phyloP scores from a whole-genome alignment of 2,329 filamentous ascomycete genomes.

The Clarireedia hainanense region DNA sequence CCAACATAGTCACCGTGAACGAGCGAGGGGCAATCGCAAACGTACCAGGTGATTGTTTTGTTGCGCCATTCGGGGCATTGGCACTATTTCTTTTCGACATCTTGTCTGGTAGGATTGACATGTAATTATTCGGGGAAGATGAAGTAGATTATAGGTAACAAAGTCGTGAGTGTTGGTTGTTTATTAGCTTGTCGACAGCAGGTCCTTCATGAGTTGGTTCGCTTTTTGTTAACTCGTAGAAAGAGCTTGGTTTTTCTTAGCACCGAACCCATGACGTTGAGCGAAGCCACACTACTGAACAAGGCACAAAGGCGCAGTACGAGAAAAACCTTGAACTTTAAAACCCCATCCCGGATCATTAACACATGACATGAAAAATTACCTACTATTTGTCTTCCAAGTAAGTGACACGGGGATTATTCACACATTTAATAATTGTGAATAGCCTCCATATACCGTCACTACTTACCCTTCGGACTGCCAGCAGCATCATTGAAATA shows the following conservation, averaged over 20 bases:
- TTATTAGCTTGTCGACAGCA: too few relatives aligned
- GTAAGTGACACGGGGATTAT: too few relatives aligned
- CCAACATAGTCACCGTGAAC: not conserved
- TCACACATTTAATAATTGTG: too few relatives aligned
- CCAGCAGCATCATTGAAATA: not conserved
- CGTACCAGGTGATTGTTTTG: slow-evolving; percentile 41
- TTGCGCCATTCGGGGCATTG: slow-evolving; percentile 40
- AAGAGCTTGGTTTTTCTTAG: slow-evolving; percentile 7
- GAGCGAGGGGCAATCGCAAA: slow-evolving; percentile 8
- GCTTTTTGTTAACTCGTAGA: not conserved
- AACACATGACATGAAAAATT: too few relatives aligned
- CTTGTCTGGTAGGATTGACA: not conserved
- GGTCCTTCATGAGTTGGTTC: not conserved
- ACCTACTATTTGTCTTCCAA: too few relatives aligned
- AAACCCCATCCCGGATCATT: too few relatives aligned
- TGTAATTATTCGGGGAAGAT: not conserved
- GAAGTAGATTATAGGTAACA: not conserved
- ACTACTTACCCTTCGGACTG: not conserved
- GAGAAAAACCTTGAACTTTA: too few relatives aligned
- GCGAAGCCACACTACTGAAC: not conserved
- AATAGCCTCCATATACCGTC: not conserved
- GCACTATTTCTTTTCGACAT: slow-evolving; percentile 58
- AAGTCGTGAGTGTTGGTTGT: not conserved
- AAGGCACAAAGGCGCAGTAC: not conserved
- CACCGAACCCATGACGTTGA: slow-evolving; percentile 7